phyloP scores from a whole-genome alignment of 2,329 filamentous ascomycete genomes.

The Microdochium bolleyi region DNA sequence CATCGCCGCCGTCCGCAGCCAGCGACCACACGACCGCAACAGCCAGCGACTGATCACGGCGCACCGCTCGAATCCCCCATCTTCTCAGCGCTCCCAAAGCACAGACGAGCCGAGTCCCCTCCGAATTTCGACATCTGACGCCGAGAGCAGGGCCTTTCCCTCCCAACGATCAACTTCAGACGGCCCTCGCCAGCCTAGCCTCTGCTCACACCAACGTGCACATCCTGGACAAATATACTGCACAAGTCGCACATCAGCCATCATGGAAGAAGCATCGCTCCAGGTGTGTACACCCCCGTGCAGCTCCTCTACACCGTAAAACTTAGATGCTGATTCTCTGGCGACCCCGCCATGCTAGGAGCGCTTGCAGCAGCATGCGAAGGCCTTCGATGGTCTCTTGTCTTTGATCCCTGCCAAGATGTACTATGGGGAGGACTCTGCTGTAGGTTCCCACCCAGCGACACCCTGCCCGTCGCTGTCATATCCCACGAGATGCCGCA shows the following conservation, averaged over 20 bases:
- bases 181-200: neutral
- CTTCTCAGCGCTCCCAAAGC: neutral
- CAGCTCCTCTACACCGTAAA: neutral
- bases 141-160: neutral
- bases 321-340: neutral
- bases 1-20: slow-evolving; percentile 3
- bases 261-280: slow-evolving; percentile 36
- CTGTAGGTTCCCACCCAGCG: slow-evolving; percentile 47
- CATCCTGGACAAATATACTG: neutral
- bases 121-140: too few species aligned
- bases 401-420: slow-evolving; percentile 84
- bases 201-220: neutral
- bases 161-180: neutral
- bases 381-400: slow-evolving; percentile 79
- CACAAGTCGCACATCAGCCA: neutral
- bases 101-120: neutral
- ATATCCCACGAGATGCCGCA: neutral
- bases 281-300: slow-evolving; percentile 29
- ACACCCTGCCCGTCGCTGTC: neutral
- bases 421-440: slow-evolving; percentile 82
- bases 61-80: too few species aligned
- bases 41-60: neutral
- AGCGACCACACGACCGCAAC: neutral
- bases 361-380: slow-evolving; percentile 50
- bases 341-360: slow-evolving; percentile 28